phyloP scores from a whole-genome alignment of 1,139 yeast species.

The Lodderomyces parapsilosis region DNA sequence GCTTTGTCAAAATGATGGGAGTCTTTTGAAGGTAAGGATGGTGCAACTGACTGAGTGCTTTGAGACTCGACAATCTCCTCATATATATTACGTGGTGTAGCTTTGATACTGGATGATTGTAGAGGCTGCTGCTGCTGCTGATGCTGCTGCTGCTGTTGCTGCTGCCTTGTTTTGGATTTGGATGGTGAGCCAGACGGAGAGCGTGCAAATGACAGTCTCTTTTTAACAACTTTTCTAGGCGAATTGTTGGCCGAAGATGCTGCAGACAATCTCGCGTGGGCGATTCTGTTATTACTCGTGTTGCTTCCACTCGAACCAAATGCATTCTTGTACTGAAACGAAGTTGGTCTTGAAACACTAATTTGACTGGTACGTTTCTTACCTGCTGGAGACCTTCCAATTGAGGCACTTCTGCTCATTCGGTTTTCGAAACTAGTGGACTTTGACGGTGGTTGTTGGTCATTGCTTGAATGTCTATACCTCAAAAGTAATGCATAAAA shows the following conservation, averaged over 20 bases:
- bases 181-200: slow-evolving; percentile 19
- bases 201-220: slow-evolving; percentile 15
- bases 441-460: slow-evolving; percentile 21
- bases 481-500: slow-evolving; percentile 65
- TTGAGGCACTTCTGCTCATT: slow-evolving; percentile 22
- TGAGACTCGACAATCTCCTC: slow-evolving; percentile 47
- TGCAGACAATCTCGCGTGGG: slow-evolving; percentile 21
- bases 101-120: slow-evolving; percentile 24
- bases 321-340: slow-evolving; percentile 42
- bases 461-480: slow-evolving; percentile 51
- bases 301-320: slow-evolving; percentile 4
- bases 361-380: slow-evolving; percentile 50
- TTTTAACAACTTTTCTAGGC: slow-evolving; percentile 19
- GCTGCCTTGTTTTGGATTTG: slow-evolving; percentile 2
- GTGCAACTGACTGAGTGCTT: slow-evolving; percentile 20
- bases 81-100: slow-evolving; percentile 46
- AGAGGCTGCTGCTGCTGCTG: too few relatives aligned
- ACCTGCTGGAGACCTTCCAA: slow-evolving; percentile 24
- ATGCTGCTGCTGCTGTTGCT: too few relatives aligned
- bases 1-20: slow-evolving; percentile 11
- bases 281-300: not conserved
- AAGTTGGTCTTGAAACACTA: slow-evolving; percentile 57
- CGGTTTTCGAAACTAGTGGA: slow-evolving; percentile 19
- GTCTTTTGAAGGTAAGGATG: slow-evolving; percentile 42
- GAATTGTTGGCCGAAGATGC: slow-evolving; percentile 34